Percentiles rank a stretch among this genome's conserved stretches.
Conservation (phyloP, 2,329 filamentous ascomycete species). For the Pseudocercospora eumusae region DNA sequence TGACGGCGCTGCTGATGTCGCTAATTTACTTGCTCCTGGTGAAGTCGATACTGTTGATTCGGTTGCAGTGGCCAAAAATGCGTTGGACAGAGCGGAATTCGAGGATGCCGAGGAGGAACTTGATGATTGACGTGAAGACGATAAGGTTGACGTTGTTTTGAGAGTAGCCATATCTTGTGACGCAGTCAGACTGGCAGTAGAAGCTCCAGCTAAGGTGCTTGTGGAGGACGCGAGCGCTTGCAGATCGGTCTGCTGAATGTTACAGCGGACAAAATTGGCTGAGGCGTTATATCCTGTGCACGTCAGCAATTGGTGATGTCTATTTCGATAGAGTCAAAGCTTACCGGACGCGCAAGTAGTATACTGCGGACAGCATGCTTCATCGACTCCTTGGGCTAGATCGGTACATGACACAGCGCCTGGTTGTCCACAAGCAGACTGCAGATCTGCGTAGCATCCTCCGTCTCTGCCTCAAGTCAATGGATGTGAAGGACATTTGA, state of each 20-base stretch:
- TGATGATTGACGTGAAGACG: neutral
- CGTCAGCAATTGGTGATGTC: neutral
- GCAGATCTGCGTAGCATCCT: constrained; percentile 21
- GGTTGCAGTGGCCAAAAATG: neutral
- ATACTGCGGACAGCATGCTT: constrained; percentile 20
- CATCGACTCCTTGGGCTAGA: constrained; percentile 11
- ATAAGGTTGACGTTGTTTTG: neutral
- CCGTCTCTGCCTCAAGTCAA: neutral
- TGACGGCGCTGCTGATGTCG: neutral
- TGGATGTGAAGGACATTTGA: too few relatives aligned
- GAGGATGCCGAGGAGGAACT: too few relatives aligned
- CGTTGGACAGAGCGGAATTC: neutral
- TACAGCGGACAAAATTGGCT: neutral
- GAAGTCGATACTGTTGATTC: neutral
- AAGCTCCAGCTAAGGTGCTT: neutral
- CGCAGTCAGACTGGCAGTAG: neutral
- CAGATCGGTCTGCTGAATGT: neutral
- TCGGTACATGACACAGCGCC: constrained; percentile 20
- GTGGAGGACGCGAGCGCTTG: neutral
- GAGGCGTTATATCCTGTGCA: neutral
- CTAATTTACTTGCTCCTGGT: neutral
- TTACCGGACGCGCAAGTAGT: constrained; percentile 18
- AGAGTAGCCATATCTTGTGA: neutral
- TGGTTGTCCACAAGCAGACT: constrained; percentile 16
- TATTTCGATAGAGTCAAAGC: too few relatives aligned